phyloP scores from a whole-genome alignment of 1,284 basidiomycete genomes.

The Anthracocystis setariae region DNA sequence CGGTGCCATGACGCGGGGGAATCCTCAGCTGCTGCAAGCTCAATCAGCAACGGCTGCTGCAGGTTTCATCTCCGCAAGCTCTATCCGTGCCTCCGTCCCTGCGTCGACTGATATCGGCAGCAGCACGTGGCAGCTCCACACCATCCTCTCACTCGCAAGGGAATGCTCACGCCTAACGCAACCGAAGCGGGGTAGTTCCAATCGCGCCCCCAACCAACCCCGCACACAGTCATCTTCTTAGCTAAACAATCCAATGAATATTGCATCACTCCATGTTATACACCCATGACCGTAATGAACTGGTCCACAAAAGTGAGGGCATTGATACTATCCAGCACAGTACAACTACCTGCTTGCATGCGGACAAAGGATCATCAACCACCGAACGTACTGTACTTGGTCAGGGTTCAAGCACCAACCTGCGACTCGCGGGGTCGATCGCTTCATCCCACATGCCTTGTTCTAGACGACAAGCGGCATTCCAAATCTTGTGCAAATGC shows the following conservation, averaged over 20 bases:
- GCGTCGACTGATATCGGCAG: no score
- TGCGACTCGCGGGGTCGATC: conserved; percentile 66
- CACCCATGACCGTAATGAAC: no score
- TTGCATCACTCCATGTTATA: not conserved
- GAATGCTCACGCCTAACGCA: not conserved
- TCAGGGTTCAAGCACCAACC: conserved; percentile 30
- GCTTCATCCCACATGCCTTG: conserved; percentile 90
- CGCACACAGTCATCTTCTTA: not conserved
- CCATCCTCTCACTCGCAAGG: not conserved
- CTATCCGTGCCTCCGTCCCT: no score
- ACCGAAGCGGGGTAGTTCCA: not conserved
- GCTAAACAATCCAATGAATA: not conserved
- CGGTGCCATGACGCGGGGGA: not conserved
- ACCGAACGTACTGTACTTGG: no score
- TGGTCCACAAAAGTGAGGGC: no score
- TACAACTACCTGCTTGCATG: not conserved
- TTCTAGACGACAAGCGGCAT: conserved; percentile 79
- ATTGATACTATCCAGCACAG: no score
- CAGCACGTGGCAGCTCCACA: conserved; percentile 1
- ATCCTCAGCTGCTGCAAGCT: conserved; percentile 10
- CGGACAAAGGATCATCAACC: not conserved
- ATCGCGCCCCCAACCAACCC: not conserved
- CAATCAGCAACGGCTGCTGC: conserved; percentile 5
- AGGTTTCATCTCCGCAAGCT: no score
- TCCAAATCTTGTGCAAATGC: conserved; percentile 81